Evolutionary conservation across 169 alveolate genomes (phyloP), one percentile per base, ranked within the genome.

Genomic region (Plasmodium vivax): DNA sequence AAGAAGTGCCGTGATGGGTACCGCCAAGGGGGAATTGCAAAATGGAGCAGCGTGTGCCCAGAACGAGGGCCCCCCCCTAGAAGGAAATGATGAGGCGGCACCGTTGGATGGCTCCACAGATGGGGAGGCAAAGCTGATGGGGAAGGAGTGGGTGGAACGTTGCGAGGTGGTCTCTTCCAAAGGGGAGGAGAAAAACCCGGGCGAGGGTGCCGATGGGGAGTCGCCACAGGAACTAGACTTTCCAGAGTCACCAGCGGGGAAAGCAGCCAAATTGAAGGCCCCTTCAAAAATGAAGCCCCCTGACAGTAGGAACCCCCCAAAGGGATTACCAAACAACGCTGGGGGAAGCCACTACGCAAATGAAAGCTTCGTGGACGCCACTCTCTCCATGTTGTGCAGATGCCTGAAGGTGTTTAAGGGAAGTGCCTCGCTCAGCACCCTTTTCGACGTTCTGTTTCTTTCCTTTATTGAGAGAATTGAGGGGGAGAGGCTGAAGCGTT

Each of bases 381-480:
- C 91, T 16, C 83, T 90, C 82, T 90, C 10, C 19, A 90, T 90
- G 32, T 56, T 90, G 41, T 90, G 91, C 38, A 80, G 45, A 80
- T 90, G 94, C 3, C 34, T 90, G 30, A 23, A 74, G 47, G 5
- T 81, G 27, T 90, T 90, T 72, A 80, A 80, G 4, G 73, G 58
- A 3, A 58, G 90, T 79, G 51, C 38, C 34, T 16, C 83, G 34
- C 74, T 90, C 45, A 54, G 54, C 68, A 32, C 58, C 2, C 38
- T 90, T 23, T 90, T 90, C 45, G 94, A 90, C 43, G 27, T 90
- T 23, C 80, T 90, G 74, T 90, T 90, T 90, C 72, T 80, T 43
- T 80, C 72, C 19, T 90, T 90, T 36, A 80, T 90, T 10, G 19
- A 58, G 34, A 56, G 74, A 80, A 80, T 90, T 14, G 54, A 71